A percentile compares a stretch with the other conserved stretches of the same genome.
These are phyloP conservation scores for Drosera spatulata DNA, from an alignment of 179 eudicot species.

Conservation along the genomic window DNA sequence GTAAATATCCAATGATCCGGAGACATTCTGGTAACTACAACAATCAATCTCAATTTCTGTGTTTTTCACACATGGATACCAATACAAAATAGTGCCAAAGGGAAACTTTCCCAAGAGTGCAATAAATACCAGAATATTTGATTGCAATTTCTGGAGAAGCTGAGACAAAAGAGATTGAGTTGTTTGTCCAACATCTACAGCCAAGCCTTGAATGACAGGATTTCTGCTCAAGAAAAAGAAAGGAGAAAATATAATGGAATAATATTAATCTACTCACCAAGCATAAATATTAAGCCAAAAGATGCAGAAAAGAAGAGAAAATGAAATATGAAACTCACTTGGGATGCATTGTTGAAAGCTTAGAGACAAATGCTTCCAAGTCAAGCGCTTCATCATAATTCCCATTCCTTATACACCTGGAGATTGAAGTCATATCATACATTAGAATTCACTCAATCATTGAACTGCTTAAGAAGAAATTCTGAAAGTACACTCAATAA, in stretches of 20 bases:
- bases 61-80: no score
- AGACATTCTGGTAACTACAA: conserved; percentile 95
- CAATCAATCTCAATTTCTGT: no score
- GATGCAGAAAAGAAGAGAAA: conserved; percentile 1
- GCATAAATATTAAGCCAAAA: not conserved
- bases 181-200: conserved; percentile 77
- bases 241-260: not conserved
- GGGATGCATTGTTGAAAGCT: conserved; percentile 83
- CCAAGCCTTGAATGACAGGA: conserved; percentile 70
- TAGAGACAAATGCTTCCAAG: conserved; percentile 80
- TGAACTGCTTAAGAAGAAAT: no score
- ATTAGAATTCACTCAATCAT: not conserved
- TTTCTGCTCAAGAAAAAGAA: conserved; percentile 24
- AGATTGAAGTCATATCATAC: not conserved
- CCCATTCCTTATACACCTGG: conserved; percentile 88
- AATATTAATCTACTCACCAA: conserved; percentile 1
- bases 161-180: conserved; percentile 89
- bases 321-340: conserved; percentile 41
- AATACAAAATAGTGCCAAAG: no score
- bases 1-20: conserved; percentile 87
- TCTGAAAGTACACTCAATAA: no score
- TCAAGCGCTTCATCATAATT: conserved; percentile 92
- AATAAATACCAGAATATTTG: conserved; percentile 68
- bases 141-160: conserved; percentile 80
- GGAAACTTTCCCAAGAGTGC: no score